These are phyloP conservation scores for Helicocarpus griseus DNA, from an alignment of 2,329 filamentous ascomycete genomes.

Conservation along the genomic window DNA sequence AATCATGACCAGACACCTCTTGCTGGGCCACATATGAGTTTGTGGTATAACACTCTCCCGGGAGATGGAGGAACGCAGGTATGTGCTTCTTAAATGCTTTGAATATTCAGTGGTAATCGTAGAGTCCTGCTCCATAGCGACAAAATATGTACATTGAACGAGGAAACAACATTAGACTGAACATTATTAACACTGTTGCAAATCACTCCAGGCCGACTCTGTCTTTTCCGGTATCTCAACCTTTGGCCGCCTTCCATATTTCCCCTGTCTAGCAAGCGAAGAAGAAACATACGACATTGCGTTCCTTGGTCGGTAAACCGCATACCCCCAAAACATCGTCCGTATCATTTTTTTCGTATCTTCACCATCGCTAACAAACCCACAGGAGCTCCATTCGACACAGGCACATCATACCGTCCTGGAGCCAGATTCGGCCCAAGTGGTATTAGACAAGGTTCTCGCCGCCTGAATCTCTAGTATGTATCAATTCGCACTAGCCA, in stretches of 20 bases:
- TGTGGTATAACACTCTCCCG: conserved; percentile 77
- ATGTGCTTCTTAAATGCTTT: too few species aligned
- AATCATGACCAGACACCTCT: conserved; percentile 50
- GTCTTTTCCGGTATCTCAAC: conserved; percentile 84
- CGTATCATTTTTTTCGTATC: too few species aligned
- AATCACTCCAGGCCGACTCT: conserved; percentile 57
- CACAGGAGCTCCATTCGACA: conserved; percentile 70
- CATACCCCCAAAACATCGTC: not conserved
- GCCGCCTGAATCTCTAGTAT: conserved; percentile 78
- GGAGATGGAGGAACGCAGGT: conserved; percentile 79
- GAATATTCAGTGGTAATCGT: too few species aligned
- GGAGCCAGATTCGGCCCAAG: conserved; percentile 77
- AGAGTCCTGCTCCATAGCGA: too few species aligned
- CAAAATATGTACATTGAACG: too few species aligned
- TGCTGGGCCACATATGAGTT: conserved; percentile 58
- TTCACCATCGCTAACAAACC: not conserved
- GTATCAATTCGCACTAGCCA: conserved; percentile 27
- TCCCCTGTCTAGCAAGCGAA: conserved; percentile 61
- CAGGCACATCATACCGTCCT: conserved; percentile 73
- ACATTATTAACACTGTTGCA: not conserved
- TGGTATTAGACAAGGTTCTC: conserved; percentile 76
- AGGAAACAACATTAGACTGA: too few species aligned
- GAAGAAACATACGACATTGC: conserved; percentile 73
- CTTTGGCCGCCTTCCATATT: conserved; percentile 70
- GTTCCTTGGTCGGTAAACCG: conserved; percentile 67